A percentile compares a stretch with the other conserved stretches of the same genome.
Evolutionary conservation across 2,329 filamentous ascomycete genomes (phyloP).

Genomic region (Sporothrix brunneoviolacea): DNA sequence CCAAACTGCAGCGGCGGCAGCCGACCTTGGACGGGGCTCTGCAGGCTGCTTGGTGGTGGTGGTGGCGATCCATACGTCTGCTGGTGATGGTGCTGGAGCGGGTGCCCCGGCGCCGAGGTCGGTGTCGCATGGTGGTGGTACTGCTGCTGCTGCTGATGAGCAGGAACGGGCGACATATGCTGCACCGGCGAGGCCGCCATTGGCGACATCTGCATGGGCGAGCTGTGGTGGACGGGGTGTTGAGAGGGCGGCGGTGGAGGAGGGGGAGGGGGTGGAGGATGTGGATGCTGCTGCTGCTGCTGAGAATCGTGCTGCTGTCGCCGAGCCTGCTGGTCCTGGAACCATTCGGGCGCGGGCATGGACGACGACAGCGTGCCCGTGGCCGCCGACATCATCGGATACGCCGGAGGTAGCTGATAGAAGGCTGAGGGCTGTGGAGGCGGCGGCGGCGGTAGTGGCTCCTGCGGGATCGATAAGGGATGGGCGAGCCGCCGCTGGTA

Average conservation of each 20-base stretch:
- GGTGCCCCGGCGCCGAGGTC: neutral
- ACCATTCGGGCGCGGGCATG: neutral
- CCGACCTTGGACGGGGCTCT: neutral
- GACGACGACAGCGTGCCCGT: neutral
- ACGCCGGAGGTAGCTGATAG: neutral
- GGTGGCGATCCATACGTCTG: neutral
- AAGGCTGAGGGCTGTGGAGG: neutral
- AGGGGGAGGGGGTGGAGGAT: too few relatives aligned
- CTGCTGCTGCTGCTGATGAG: neutral
- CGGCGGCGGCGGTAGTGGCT: neutral
- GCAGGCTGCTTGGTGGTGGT: neutral
- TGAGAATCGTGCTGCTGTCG: neutral
- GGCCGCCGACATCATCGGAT: neutral
- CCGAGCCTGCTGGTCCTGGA: neutral
- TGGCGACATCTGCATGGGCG: conserved; percentile 12
- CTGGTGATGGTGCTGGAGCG: neutral
- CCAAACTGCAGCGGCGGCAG: neutral
- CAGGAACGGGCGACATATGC: neutral
- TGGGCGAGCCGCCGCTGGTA: neutral
- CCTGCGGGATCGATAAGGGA: neutral
- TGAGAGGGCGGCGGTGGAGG: neutral
- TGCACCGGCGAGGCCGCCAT: neutral
- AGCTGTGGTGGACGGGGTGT: neutral
- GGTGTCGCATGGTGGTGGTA: neutral
- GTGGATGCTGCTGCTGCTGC: neutral